Conservation (phyloP, 2,329 filamentous ascomycete genomes). For the Colletotrichum phormii region DNA sequence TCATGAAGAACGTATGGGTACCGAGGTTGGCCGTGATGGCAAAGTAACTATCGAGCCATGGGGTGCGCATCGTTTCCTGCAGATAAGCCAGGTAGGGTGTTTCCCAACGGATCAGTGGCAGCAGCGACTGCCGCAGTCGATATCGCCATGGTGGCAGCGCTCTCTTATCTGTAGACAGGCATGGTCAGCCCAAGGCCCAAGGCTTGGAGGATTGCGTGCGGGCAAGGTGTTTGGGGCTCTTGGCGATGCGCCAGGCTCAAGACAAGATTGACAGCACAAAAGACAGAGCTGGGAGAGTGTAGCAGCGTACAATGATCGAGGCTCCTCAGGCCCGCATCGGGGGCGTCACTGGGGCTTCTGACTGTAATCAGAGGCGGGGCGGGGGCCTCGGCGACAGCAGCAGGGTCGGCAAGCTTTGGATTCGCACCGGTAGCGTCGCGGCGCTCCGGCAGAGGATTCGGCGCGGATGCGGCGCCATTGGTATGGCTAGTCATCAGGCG, state of each 20-base stretch:
- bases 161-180: conserved; percentile 73
- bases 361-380: conserved; percentile 27
- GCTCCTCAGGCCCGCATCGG: conserved; percentile 82
- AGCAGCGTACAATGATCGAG: conserved; percentile 78
- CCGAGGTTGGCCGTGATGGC: conserved; percentile 95
- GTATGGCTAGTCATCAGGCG: conserved; percentile 47
- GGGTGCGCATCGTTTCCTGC: conserved; percentile 83
- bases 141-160: conserved; percentile 92
- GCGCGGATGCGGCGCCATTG: conserved; percentile 43
- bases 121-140: conserved; percentile 79
- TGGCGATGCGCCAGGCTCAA: conserved; percentile 15
- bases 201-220: conserved; percentile 10
- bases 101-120: conserved; percentile 93
- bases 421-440: conserved; percentile 27
- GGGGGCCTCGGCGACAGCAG: conserved; percentile 14
- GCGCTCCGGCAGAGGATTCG: conserved; percentile 27
- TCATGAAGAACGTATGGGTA: conserved; percentile 99
- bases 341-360: conserved; percentile 29
- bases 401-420: neutral
- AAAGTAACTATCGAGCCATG: conserved; percentile 94
- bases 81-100: conserved; percentile 92
- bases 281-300: neutral
- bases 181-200: conserved; percentile 25
- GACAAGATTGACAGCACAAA: neutral
- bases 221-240: conserved; percentile 5